Evolutionary conservation across 1,284 basidiomycete species (phyloP).

Genomic region (Ganoderma leucocontextum): DNA sequence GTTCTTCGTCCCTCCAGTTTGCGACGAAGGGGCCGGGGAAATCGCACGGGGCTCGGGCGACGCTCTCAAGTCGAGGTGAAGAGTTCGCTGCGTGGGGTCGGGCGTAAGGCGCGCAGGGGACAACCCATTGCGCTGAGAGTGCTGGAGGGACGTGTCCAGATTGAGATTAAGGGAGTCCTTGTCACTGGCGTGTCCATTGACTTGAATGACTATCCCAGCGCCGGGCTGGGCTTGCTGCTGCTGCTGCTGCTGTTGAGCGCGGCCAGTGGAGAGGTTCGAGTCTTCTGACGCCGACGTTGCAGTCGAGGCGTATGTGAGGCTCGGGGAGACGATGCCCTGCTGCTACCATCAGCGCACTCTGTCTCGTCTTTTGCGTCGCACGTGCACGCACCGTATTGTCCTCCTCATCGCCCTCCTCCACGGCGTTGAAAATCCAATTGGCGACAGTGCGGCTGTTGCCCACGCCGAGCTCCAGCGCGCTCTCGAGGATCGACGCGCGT

Average conservation of each 20-base stretch:
- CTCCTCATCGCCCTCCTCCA: slow-evolving; percentile 61
- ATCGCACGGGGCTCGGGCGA: slow-evolving; percentile 35
- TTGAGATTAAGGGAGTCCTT: slow-evolving; percentile 19
- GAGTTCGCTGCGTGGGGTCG: slow-evolving; percentile 28
- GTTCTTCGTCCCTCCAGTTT: slow-evolving; percentile 32
- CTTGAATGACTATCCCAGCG: slow-evolving; percentile 33
- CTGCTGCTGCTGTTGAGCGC: slow-evolving; percentile 32
- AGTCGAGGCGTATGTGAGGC: slow-evolving; percentile 46
- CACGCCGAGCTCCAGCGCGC: slow-evolving; percentile 69
- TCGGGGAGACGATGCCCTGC: slow-evolving; percentile 41
- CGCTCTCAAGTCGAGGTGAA: slow-evolving; percentile 38
- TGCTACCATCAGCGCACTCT: slow-evolving; percentile 9
- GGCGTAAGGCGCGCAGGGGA: slow-evolving; percentile 22
- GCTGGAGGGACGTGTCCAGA: slow-evolving; percentile 25
- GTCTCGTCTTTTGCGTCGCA: neutral
- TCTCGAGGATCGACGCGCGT: slow-evolving; percentile 75
- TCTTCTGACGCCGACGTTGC: slow-evolving; percentile 50
- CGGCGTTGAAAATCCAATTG: slow-evolving; percentile 71
- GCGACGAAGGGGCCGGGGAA: slow-evolving; percentile 33
- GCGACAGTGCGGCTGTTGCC: slow-evolving; percentile 62
- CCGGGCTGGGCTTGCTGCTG: slow-evolving; percentile 36
- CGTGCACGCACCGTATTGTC: slow-evolving; percentile 36
- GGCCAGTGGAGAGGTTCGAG: slow-evolving; percentile 37
- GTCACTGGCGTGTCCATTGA: slow-evolving; percentile 21
- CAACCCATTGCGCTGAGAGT: slow-evolving; percentile 24